These are phyloP conservation scores for Cladosporium sp. DNA, from an alignment of 2,329 filamentous ascomycete species.

Conservation along the genomic window DNA sequence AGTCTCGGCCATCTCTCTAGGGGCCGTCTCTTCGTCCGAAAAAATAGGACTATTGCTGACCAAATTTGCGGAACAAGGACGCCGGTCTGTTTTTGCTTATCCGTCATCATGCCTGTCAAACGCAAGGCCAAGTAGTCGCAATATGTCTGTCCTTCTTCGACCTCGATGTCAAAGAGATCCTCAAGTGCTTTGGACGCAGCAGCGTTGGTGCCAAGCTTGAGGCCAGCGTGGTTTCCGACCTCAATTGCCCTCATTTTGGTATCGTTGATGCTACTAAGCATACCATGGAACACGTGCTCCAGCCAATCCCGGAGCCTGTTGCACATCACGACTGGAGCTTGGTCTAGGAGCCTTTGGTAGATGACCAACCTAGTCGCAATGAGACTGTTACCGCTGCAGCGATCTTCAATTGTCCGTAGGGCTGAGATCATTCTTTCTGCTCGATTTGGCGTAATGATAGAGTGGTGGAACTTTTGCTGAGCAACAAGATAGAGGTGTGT, in stretches of 20 bases:
- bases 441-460: conserved; percentile 66
- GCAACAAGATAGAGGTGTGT: conserved; percentile 75
- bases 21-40: conserved; percentile 56
- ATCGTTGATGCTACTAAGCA: conserved; percentile 73
- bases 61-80: conserved; percentile 77
- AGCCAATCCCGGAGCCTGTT: conserved; percentile 69
- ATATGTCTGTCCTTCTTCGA: conserved; percentile 54
- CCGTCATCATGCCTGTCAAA: conserved; percentile 59
- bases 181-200: conserved; percentile 60
- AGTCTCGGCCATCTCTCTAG: conserved; percentile 60
- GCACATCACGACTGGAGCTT: conserved; percentile 65
- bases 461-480: conserved; percentile 69
- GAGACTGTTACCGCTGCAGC: conserved; percentile 74
- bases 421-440: conserved; percentile 64
- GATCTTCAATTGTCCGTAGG: conserved; percentile 65
- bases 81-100: conserved; percentile 49
- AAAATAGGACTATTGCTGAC: conserved; percentile 72
- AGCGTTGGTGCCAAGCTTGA: conserved; percentile 62
- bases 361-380: conserved; percentile 69
- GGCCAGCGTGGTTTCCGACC: conserved; percentile 65
- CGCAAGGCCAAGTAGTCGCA: conserved; percentile 62
- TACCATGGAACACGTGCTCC: conserved; percentile 70
- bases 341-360: conserved; percentile 69
- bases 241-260: conserved; percentile 68
- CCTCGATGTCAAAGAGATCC: conserved; percentile 52